phyloP scores from a whole-genome alignment of 345 rosid species.

The Eucalyptus shirleyi region DNA sequence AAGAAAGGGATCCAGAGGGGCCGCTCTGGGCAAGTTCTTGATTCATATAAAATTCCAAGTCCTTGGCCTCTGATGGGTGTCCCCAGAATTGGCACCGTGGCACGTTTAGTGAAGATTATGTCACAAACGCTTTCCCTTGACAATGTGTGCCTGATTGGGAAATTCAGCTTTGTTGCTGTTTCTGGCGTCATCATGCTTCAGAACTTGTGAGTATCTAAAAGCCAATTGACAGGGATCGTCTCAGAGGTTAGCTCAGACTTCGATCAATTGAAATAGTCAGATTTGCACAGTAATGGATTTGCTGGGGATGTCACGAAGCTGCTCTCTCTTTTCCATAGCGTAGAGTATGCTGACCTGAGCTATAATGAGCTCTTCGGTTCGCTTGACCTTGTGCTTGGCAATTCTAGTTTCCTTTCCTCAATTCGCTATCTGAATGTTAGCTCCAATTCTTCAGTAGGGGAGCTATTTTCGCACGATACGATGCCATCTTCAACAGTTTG shows the following conservation, averaged over 20 bases:
- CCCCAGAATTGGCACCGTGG: conserved; percentile 66
- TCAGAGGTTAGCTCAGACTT: conserved; percentile 44
- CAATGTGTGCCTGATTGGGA: conserved; percentile 45
- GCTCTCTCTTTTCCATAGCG: conserved; percentile 28
- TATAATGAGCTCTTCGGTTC: conserved; percentile 54
- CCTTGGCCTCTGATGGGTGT: conserved; percentile 53
- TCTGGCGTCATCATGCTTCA: conserved; percentile 34
- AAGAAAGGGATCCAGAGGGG: conserved; percentile 53
- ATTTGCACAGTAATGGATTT: conserved; percentile 50
- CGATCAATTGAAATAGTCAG: conserved; percentile 38
- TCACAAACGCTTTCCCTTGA: conserved; percentile 31
- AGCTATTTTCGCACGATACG: conserved; percentile 65
- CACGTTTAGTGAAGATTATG: conserved; percentile 37
- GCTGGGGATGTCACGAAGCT: conserved; percentile 60
- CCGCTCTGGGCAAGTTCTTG: conserved; percentile 40
- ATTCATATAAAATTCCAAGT: conserved; percentile 61
- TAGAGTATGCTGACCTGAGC: conserved; percentile 51
- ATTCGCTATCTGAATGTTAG: conserved; percentile 52
- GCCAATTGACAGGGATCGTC: conserved; percentile 52
- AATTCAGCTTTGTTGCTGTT: conserved; percentile 49
- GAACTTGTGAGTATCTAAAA: conserved; percentile 49
- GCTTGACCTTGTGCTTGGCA: conserved; percentile 57
- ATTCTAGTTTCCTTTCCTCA: conserved; percentile 48
- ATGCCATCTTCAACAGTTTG: conserved; percentile 28
- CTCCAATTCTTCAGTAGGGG: conserved; percentile 36